Evolutionary conservation across 306 rosid genomes (phyloP).

Genomic region (Cucurbita argyrosperma): DNA sequence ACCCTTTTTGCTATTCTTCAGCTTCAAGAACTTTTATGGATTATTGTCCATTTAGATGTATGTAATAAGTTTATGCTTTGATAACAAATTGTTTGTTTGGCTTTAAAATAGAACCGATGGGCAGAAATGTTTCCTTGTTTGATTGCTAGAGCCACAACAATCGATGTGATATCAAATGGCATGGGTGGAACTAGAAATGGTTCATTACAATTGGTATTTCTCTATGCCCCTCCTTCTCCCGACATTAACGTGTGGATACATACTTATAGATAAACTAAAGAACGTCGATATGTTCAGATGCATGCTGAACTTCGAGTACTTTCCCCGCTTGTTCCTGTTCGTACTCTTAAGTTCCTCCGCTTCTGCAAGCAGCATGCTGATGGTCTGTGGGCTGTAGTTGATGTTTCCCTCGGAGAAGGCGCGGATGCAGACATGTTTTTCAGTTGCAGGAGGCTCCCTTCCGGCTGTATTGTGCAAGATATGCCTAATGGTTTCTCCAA

Average conservation of each 20-base stretch:
- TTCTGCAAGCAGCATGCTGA: conserved; percentile 66
- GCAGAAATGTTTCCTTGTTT: conserved; percentile 51
- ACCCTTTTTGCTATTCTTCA: not conserved
- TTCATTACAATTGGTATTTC: conserved; percentile 50
- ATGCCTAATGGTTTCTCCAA: conserved; percentile 55
- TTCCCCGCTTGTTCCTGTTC: conserved; percentile 69
- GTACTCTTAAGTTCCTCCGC: conserved; percentile 53
- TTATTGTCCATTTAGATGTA: not conserved
- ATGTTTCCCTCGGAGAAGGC: conserved; percentile 42
- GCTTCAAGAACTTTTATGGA: not conserved
- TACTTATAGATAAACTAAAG: not conserved
- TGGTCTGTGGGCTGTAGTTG: conserved; percentile 79
- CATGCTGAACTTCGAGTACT: conserved; percentile 68
- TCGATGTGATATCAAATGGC: conserved; percentile 40
- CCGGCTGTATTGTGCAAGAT: conserved; percentile 77
- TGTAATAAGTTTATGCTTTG: not conserved
- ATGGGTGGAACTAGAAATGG: conserved; percentile 51
- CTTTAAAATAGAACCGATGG: conserved; percentile 56
- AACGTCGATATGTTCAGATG: conserved; percentile 30
- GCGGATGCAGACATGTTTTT: conserved; percentile 12
- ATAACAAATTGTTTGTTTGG: conserved; percentile 4
- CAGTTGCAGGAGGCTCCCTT: conserved; percentile 64
- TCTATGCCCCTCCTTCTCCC: not conserved
- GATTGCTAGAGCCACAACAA: conserved; percentile 43
- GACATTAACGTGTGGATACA: not conserved